Base-by-base conservation (phyloP, 73 alveolate genomes). In the Paramecium biaurelia region DNA sequence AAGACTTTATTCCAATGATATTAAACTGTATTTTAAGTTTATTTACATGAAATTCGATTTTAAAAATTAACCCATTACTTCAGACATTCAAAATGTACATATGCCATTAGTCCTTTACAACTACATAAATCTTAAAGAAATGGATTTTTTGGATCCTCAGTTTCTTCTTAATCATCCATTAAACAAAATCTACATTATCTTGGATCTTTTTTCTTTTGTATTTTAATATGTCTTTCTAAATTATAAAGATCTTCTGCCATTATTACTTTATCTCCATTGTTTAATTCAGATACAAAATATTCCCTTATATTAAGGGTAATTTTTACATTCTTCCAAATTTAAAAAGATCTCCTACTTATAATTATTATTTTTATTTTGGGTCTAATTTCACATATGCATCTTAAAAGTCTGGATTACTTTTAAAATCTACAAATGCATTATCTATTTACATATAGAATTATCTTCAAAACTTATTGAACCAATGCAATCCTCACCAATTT, bases 311-410 rank as follows among this genome's bases (percentile, higher is more conserved):
- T 35, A 4, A 35, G 68, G 68, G 58, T 35, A 35, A 72, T 2
- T 34, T 35, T 28, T 72, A 72, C 86, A 72, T 72, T 72, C 86
- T 72, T 32, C 86, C 86, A 28, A 72, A 72, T 72, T 72, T 72
- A 72, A 72, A 38, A 1, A 72, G 58, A 14, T 72, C 86, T 5
- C 86, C 86, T 1, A 38, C 86, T 2, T 35, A 21, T 34, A 72
- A 37, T 14, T 72, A 32, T 21, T 72, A 20, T 35, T 35, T 38
- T 72, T 72, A 37, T 34, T 72, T n/a, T 72, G 56, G 86, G 2
- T 72, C 56, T 72, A 72, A 72, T 72, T 72, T 72, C 34, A 72
- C 56, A 72, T 35, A 72, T 0, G 86, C 86, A 35, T 72, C 86
- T 72, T 38, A 32, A 72, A 35, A 35, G 9, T 72, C 45, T 35